Conservation (phyloP, 1,139 yeast genomes). For the Protomyces lactucae-debilis region DNA sequence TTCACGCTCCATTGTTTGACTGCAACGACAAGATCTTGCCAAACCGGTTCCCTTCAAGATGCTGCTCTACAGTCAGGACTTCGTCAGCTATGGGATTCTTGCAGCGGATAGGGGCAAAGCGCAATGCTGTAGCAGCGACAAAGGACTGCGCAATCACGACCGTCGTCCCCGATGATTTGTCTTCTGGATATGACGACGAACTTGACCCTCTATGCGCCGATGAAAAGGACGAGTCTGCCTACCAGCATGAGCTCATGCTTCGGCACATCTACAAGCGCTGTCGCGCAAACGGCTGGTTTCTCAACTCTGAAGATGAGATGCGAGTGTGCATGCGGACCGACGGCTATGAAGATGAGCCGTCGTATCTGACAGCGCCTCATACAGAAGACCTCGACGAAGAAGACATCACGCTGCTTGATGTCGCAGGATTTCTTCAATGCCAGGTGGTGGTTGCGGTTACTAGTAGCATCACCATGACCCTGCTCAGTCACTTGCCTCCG, state of each 20-base stretch:
- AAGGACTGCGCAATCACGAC: no score
- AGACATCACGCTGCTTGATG: neutral
- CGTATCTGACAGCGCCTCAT: slow-evolving; percentile 3
- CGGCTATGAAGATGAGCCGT: neutral
- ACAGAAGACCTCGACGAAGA: neutral
- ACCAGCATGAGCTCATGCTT: slow-evolving; percentile 31
- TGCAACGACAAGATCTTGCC: no score
- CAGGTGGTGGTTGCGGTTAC: slow-evolving; percentile 4
- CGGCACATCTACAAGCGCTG: slow-evolving; percentile 30
- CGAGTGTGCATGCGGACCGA: neutral
- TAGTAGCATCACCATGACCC: slow-evolving; percentile 7
- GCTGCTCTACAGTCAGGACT: no score
- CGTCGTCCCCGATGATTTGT: no score
- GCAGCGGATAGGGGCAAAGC: neutral
- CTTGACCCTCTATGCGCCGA: no score
- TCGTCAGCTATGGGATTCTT: neutral
- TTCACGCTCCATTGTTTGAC: no score
- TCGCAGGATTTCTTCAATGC: slow-evolving; percentile 14
- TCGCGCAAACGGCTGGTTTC: slow-evolving; percentile 29
- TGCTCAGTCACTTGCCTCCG: slow-evolving; percentile 13
- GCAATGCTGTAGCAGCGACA: neutral
- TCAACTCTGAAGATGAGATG: neutral
- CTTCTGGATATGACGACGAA: no score
- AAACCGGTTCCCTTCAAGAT: no score
- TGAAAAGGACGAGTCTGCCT: slow-evolving; percentile 1